These are phyloP conservation scores for Murraya koenigii DNA, from an alignment of 345 rosid genomes.

Conservation along the genomic window DNA sequence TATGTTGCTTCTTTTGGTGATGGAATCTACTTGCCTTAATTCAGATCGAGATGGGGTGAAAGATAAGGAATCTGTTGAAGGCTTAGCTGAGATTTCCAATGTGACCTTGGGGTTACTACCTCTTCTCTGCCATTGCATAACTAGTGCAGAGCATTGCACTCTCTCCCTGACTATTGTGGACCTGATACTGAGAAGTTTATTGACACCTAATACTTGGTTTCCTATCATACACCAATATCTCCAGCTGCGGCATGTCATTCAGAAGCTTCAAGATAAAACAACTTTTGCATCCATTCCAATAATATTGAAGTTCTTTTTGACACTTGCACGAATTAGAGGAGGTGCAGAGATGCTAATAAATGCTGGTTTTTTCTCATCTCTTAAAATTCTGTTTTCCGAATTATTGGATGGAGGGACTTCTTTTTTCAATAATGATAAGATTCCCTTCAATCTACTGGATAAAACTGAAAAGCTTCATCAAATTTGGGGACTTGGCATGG, in stretches of 20 bases:
- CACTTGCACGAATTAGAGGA: conserved; percentile 71
- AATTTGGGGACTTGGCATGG: conserved; percentile 80
- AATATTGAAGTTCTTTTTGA: conserved; percentile 66
- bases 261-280: conserved; percentile 63
- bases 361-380: conserved; percentile 63
- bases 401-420: conserved; percentile 40
- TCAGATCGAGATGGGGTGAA: conserved; percentile 24
- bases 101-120: conserved; percentile 66
- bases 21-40: conserved; percentile 39
- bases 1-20: conserved; percentile 51
- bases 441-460: conserved; percentile 28
- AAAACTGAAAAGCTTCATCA: conserved; percentile 54
- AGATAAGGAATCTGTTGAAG: conserved; percentile 43
- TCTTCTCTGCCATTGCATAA: conserved; percentile 61
- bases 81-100: conserved; percentile 61
- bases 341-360: conserved; percentile 84
- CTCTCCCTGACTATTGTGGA: conserved; percentile 65
- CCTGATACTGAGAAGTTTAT: conserved; percentile 49
- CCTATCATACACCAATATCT: conserved; percentile 74
- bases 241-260: conserved; percentile 51
- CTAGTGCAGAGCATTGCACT: conserved; percentile 46
- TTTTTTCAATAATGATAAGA: conserved; percentile 35
- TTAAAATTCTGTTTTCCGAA: conserved; percentile 60
- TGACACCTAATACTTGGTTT: conserved; percentile 85
- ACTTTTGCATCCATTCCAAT: conserved; percentile 46